A percentile compares a stretch with the other conserved stretches of the same genome.
Conservation (phyloP, 2,329 filamentous ascomycete genomes). For the Mycosphaerella arachidis region DNA sequence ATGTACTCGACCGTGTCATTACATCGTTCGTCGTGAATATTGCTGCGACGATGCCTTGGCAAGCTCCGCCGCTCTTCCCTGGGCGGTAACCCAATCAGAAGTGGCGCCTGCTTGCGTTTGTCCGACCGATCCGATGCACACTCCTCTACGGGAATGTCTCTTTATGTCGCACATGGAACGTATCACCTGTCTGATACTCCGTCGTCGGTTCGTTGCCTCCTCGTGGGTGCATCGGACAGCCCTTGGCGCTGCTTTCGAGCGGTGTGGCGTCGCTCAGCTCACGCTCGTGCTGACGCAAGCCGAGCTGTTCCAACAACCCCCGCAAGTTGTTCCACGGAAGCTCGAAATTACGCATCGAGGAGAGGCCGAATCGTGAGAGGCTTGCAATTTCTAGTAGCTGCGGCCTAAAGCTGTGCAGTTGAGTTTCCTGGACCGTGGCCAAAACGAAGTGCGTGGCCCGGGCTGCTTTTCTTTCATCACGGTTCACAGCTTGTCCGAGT, state of each 20-base stretch:
- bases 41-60: slow-evolving; percentile 9
- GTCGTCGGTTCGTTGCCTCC: slow-evolving; percentile 2
- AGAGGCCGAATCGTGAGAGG: not conserved
- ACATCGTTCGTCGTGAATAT: slow-evolving; percentile 10
- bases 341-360: not conserved
- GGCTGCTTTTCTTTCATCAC: not conserved
- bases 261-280: slow-evolving; percentile 14
- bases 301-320: not conserved
- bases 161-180: not conserved
- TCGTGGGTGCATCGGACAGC: slow-evolving; percentile 5
- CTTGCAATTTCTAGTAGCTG: not conserved
- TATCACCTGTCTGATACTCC: not conserved
- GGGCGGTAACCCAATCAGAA: slow-evolving; percentile 8
- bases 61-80: slow-evolving; percentile 9
- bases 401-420: not conserved
- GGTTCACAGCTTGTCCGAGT: not conserved
- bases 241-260: slow-evolving; percentile 6
- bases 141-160: not conserved
- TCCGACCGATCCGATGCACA: not conserved
- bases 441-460: not conserved
- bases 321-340: slow-evolving; percentile 1
- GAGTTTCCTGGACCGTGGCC: not conserved
- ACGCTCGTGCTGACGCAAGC: slow-evolving; percentile 17
- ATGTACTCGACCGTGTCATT: slow-evolving; percentile 19
- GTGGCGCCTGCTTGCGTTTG: slow-evolving; percentile 4